Evolutionary conservation across 1,284 basidiomycete genomes (phyloP).

Genomic region (Ceratobasidium sp.): DNA sequence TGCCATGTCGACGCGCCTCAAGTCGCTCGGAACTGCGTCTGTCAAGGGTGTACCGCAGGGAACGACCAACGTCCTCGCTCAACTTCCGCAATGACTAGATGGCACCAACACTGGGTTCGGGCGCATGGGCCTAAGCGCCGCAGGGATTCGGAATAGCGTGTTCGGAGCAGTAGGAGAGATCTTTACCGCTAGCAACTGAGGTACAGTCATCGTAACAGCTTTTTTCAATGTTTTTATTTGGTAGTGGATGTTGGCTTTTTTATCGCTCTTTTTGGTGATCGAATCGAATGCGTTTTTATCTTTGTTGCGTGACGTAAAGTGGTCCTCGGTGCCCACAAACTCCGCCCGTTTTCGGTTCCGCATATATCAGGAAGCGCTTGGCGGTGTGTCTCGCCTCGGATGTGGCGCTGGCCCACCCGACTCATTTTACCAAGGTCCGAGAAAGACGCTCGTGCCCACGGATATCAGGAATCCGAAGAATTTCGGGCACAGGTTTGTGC

Average conservation of each 20-base stretch:
- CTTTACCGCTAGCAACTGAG: neutral
- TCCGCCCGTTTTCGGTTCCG: no score
- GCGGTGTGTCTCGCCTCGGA: no score
- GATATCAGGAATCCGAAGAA: no score
- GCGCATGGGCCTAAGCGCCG: neutral
- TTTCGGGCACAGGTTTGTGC: no score
- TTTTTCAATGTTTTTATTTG: constrained; percentile 7
- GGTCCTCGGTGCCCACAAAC: no score
- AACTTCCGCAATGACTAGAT: constrained; percentile 40
- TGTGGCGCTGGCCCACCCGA: no score
- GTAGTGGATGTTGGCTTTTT: constrained; percentile 26
- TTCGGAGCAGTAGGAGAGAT: neutral
- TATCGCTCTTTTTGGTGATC: neutral
- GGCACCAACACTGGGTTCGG: neutral
- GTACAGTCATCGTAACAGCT: neutral
- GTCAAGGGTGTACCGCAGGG: constrained; percentile 27
- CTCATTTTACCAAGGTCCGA: no score
- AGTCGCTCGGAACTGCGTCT: constrained; percentile 26
- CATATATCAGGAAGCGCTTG: no score
- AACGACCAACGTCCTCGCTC: constrained; percentile 45
- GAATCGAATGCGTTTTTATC: neutral
- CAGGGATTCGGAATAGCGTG: neutral
- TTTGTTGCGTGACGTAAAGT: constrained; percentile 15
- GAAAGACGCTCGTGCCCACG: no score
- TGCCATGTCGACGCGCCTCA: constrained; percentile 37